These are phyloP conservation scores for Quercus aquifolioides DNA, from an alignment of 306 rosid species.

Conservation along the genomic window DNA sequence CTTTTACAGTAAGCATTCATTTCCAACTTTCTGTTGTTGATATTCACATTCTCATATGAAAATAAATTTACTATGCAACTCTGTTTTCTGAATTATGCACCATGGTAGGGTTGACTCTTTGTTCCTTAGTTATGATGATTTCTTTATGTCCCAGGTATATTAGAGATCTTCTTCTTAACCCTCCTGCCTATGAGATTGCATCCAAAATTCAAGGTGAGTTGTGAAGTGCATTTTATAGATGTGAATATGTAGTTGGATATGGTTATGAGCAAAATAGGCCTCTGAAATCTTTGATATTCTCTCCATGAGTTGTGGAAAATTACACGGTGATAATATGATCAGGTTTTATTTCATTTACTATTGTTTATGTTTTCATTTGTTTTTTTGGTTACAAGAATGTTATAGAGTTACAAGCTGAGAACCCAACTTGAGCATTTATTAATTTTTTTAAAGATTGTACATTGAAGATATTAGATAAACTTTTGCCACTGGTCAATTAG, in stretches of 20 bases:
- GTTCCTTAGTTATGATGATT: not conserved
- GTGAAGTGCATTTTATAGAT: not conserved
- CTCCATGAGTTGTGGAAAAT: not conserved
- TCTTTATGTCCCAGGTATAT: slow-evolving; percentile 51
- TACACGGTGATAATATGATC: not conserved
- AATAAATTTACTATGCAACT: not conserved
- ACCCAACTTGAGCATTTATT: not conserved
- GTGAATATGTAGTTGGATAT: slow-evolving; percentile 1
- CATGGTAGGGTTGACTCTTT: not conserved
- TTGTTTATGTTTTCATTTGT: not conserved
- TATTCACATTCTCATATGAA: not conserved
- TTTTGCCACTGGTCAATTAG: not conserved
- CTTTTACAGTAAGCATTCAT: not conserved
- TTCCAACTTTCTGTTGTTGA: not conserved
- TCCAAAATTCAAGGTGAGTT: slow-evolving; percentile 82
- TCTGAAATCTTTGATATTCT: not conserved
- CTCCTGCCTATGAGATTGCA: slow-evolving; percentile 86
- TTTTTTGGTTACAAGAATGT: not conserved
- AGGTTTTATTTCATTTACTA: not conserved
- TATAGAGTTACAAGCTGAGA: not conserved
- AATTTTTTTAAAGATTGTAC: too few relatives aligned
- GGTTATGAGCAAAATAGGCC: not conserved
- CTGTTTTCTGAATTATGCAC: not conserved
- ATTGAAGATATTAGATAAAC: not conserved
- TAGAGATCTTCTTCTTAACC: slow-evolving; percentile 89